Conservation (phyloP, 768 basidiomycete genomes). For the Dacryopinax spathularia region DNA sequence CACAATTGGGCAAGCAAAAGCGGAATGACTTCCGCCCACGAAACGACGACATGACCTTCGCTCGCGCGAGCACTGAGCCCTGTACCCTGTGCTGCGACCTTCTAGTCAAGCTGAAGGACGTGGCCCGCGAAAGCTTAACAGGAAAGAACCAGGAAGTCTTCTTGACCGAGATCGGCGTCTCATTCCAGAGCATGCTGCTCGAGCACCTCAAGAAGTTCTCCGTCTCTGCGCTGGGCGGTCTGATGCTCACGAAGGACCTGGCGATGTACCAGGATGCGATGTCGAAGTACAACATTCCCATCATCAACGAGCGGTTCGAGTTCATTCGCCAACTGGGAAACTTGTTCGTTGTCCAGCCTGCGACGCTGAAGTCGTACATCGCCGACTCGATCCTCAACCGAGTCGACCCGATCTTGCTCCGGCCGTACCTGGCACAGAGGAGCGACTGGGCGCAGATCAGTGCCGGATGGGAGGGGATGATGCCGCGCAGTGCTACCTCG, state of each 20-base stretch:
- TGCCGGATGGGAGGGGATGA: background rate
- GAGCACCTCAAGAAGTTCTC: slow-evolving; percentile 95
- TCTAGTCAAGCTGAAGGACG: slow-evolving; percentile 67
- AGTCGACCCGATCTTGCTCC: slow-evolving; percentile 72
- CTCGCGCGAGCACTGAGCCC: slow-evolving; percentile 87
- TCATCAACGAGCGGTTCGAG: slow-evolving; percentile 88
- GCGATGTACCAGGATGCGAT: slow-evolving; percentile 91
- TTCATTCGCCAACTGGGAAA: slow-evolving; percentile 96
- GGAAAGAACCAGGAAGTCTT: slow-evolving; percentile 90
- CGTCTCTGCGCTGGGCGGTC: slow-evolving; percentile 87
- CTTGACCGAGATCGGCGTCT: slow-evolving; percentile 82
- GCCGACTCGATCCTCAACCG: slow-evolving; percentile 85
- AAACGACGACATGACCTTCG: slow-evolving; percentile 90
- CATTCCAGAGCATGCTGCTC: slow-evolving; percentile 87
- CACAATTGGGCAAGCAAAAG: slow-evolving; percentile 81
- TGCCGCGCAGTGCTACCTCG: background rate
- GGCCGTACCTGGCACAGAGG: slow-evolving; percentile 80
- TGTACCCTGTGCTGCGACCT: slow-evolving; percentile 74
- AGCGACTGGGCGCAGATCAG: slow-evolving; percentile 76
- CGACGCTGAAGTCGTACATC: slow-evolving; percentile 89
- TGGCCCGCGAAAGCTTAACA: slow-evolving; percentile 57
- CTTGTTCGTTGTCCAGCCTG: slow-evolving; percentile 89
- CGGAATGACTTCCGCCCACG: slow-evolving; percentile 92
- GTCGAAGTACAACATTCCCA: slow-evolving; percentile 63
- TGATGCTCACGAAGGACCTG: slow-evolving; percentile 99